Conservation (phyloP, 1,284 basidiomycete genomes). For the Crepidotus sp. region DNA sequence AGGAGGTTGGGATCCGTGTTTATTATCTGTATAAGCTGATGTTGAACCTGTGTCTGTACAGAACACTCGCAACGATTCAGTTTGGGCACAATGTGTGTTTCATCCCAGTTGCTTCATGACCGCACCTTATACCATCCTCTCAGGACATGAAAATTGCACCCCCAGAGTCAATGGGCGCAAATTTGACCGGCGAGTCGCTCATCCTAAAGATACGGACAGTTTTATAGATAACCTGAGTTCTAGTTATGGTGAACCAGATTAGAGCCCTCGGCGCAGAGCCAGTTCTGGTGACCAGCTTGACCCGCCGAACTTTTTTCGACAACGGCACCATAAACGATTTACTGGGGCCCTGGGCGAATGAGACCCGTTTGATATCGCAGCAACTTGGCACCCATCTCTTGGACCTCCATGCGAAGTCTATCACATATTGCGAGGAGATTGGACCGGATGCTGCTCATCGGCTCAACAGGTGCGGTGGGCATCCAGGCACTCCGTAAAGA, state of each 20-base stretch:
- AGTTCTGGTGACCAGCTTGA: conserved; percentile 35
- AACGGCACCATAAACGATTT: conserved; percentile 32
- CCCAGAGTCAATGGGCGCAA: conserved; percentile 37
- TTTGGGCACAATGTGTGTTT: conserved; percentile 31
- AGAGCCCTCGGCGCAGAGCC: conserved; percentile 32
- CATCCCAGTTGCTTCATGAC: not conserved
- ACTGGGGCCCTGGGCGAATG: conserved; percentile 35
- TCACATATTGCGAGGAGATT: conserved; percentile 33
- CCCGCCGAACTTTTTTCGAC: conserved; percentile 31
- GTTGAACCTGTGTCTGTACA: not conserved
- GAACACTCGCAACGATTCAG: conserved; percentile 35
- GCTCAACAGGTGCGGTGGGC: conserved; percentile 32
- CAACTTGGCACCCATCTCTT: conserved; percentile 32
- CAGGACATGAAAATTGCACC: conserved; percentile 34
- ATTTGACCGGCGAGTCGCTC: conserved; percentile 24
- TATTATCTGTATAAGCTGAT: not conserved
- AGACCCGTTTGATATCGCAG: conserved; percentile 31
- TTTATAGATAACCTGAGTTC: not conserved
- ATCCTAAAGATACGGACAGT: too few relatives aligned
- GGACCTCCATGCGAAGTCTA: conserved; percentile 34
- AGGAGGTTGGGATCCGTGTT: conserved; percentile 13
- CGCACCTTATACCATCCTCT: not conserved
- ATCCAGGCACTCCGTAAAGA: conserved; percentile 18
- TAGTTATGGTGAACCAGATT: conserved; percentile 31
- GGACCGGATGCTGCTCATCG: conserved; percentile 34